Evolutionary conservation across 192 early-diverging fungal genomes (phyloP), one percentile per base, ranked within the genome.

Genomic region (Coemansia umbellata): DNA sequence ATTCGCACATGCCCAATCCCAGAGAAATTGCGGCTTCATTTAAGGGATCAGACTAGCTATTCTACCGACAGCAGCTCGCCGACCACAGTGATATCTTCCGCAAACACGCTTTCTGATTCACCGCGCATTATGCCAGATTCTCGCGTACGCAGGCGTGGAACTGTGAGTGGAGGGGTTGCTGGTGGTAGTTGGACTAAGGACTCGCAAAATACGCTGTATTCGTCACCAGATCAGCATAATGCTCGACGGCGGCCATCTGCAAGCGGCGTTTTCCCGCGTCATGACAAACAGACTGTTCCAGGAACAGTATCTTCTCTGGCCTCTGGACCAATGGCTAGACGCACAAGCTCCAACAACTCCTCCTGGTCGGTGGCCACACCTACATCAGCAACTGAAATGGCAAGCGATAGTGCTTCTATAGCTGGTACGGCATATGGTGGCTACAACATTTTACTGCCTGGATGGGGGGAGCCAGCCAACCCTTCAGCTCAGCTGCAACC

Each of bases 1-100:
- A 74, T 74, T 42, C 70, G 70, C 26, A 74, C 70, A 14, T 74
- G 70, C 19, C 70, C 70, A 15, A 74, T 74, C 15, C 70, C 70
- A 11, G 70, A 74, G 33, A 41, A 58, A 9, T 30, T 74, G 33
- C 70, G 59, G 3, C 30, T 66, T 28, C 63, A 62, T 45, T 28
- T 56, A 36, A 36, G 40, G 18, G 70, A 74, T 13, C 19, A 31
- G 13, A 9, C 21, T 5, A 4, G 22, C 4, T 55, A 58, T 2
- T 52, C 35, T 2, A 23, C 44, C 10, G 63, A 53, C 14, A 55
- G 33, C 47, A 47, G 31, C 26, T 62, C 63, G 28, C 55, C 63
- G 1, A 55, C 50, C 8, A 32, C 32, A 3, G 24, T 49, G 24
- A 33, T 50, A 8, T 44, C 42, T 37, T 71, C 61, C 8, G 51